Base-by-base conservation (phyloP, 306 rosid genomes). In the Pyrus communis region DNA sequence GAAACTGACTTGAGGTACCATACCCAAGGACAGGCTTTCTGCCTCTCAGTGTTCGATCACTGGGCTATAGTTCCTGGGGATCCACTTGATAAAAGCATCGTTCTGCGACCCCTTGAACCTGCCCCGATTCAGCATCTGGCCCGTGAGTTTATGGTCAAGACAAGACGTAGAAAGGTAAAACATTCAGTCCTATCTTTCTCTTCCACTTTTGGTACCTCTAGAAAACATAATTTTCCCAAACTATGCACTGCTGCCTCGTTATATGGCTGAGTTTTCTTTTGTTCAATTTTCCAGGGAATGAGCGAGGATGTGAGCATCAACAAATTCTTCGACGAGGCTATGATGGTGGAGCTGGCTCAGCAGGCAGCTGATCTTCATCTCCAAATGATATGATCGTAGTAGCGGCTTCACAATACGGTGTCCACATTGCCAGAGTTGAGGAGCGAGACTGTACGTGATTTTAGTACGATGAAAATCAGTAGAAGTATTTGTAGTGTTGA, bases 61-160 rank as follows among this genome's bases (percentile, higher is more conserved):
- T 96, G 98, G 99, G 98, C 98, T 70, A 96, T 96, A 55, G 99
- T 96, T 89, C 99, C 99, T 52, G 99, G 99, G 33, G 99, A 92
- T 82, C 97, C 99, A 22, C 88, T 92, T 27, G 99, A 96, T 85
- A 96, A 96, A 87, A 92, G 88, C 83, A 96, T 96, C 57, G 96
- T 92, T 84, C 81, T 96, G 52, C 93, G 98, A 23, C 99, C 99
- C 38, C 97, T 96, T 73, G 98, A 92, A 80, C 99, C 99, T 2
- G 99, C 99, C 64, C 99, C 97, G 23, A 87, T 96, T 72, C 99
- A 96, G 82, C 99, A 96, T 73, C 97, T 96, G 75, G 99, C 97
- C 42, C 99, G 98, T 22, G 99, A 96, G 76, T 96, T 96, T 79
- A 96, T 96, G 99, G 99, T 96, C 25, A 96, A 96, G 87, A 96